A percentile compares a stretch with the other conserved stretches of the same genome.
phyloP scores from a whole-genome alignment of 495 filamentous ascomycete genomes.

The Xylaria cubensis region DNA sequence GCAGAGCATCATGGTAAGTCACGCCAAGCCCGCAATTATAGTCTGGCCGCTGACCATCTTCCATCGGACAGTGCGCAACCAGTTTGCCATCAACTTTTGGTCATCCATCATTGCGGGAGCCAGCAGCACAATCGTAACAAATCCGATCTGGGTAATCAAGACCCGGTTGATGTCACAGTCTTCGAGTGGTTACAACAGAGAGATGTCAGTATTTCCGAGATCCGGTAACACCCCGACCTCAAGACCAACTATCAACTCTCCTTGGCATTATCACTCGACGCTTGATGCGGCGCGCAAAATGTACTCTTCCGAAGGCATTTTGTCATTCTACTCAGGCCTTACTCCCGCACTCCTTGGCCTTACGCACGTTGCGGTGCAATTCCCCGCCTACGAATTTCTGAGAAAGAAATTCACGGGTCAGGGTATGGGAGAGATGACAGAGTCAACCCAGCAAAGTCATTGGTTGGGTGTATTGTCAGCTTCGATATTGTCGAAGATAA shows the following conservation, averaged over 20 bases:
- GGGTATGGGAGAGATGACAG: slow-evolving; percentile 70
- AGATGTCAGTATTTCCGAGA: slow-evolving; percentile 51
- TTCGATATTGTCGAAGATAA: slow-evolving; percentile 93
- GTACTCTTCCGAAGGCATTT: slow-evolving; percentile 85
- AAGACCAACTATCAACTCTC: slow-evolving; percentile 60
- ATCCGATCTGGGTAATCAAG: slow-evolving; percentile 99
- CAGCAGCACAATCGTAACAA: slow-evolving; percentile 93
- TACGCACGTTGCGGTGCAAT: slow-evolving; percentile 96
- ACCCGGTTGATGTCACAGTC: slow-evolving; percentile 95
- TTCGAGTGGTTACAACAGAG: slow-evolving; percentile 40
- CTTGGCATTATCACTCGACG: slow-evolving; percentile 90
- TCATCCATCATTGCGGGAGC: slow-evolving; percentile 90
- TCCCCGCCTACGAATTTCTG: slow-evolving; percentile 93
- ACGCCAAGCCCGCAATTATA: neutral
- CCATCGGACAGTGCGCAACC: slow-evolving; percentile 41
- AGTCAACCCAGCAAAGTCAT: slow-evolving; percentile 46
- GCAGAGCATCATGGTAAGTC: slow-evolving; percentile 68
- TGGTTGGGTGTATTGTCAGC: slow-evolving; percentile 79
- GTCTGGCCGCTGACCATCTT: neutral
- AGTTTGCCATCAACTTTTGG: slow-evolving; percentile 61
- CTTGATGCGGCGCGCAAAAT: slow-evolving; percentile 93
- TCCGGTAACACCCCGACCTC: slow-evolving; percentile 55
- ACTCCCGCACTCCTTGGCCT: slow-evolving; percentile 90
- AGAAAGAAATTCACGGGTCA: slow-evolving; percentile 90
- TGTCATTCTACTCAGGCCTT: slow-evolving; percentile 94